Base-by-base conservation (phyloP, 768 basidiomycete species). In the Jaapia argillacea region DNA sequence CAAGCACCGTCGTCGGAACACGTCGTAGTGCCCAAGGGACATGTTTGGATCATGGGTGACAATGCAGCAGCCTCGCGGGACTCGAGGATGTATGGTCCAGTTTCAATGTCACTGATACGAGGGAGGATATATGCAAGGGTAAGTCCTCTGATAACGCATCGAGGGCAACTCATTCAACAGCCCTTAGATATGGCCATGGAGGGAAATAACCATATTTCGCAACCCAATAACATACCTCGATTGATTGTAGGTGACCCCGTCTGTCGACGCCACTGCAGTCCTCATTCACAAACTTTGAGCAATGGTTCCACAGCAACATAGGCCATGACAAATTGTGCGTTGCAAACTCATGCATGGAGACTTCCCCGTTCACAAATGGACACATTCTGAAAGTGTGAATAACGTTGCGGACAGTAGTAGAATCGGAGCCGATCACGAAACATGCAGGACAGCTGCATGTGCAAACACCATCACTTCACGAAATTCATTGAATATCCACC, bases 401-500 rank as follows among this genome's bases (percentile, higher is more conserved):
- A n/a, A n/a, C n/a, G n/a, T n/a, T n/a, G n/a, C n/a, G n/a, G n/a
- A n/a, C n/a, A n/a, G n/a, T n/a, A n/a, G n/a, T n/a, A n/a, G n/a
- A n/a, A n/a, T n/a, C n/a, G n/a, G n/a, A n/a, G n/a, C n/a, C n/a
- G n/a, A n/a, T n/a, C n/a, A n/a, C n/a, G n/a, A n/a, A n/a, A n/a
- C n/a, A n/a, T n/a, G n/a, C n/a, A n/a, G n/a, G n/a, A n/a, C n/a
- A n/a, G n/a, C n/a, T n/a, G n/a, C n/a, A n/a, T n/a, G n/a, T n/a
- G n/a, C n/a, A n/a, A n/a, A n/a, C n/a, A n/a, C n/a, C n/a, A n/a
- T 70, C 59, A 81, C 53, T 59, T 72, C 36, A 66, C 67, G 57
- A 98, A 96, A 54, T 87, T 86, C 75, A 98, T 78, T 1, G 85
- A 86, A 66, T 97, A 98, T 0, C 94, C 91, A n/a, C 94, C 94